These are phyloP conservation scores for Fusarium sp. DNA, from an alignment of 2,329 filamentous ascomycete species.

Conservation along the genomic window DNA sequence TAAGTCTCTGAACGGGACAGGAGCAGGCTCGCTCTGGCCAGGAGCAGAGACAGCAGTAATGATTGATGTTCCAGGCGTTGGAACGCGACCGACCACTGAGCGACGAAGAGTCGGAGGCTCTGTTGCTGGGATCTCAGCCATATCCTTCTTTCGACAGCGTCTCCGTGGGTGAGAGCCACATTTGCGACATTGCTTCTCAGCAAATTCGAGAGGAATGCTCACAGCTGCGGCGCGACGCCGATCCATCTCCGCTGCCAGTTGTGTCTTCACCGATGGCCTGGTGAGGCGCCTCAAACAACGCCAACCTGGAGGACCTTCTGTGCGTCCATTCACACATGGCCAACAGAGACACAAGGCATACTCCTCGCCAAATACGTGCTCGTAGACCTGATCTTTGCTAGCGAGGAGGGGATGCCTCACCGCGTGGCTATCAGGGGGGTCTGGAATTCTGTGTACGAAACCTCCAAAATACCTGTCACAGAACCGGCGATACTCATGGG, in stretches of 20 bases:
- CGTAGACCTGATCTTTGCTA: constrained; percentile 17
- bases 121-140: not conserved
- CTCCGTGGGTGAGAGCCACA: constrained; percentile 34
- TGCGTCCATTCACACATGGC: constrained; percentile 35
- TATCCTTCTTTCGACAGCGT: constrained; percentile 26
- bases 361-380: constrained; percentile 23
- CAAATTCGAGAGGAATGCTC: constrained; percentile 20
- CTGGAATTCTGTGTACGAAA: constrained; percentile 29
- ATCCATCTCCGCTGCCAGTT: constrained; percentile 10
- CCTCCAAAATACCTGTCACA: constrained; percentile 11
- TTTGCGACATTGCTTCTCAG: constrained; percentile 31
- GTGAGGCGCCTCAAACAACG: not conserved
- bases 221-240: constrained; percentile 3
- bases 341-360: constrained; percentile 38
- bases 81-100: not conserved
- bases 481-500: constrained; percentile 22
- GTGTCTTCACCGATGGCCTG: constrained; percentile 2
- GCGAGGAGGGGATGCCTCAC: not conserved
- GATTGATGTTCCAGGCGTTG: constrained; percentile 1
- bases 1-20: not conserved
- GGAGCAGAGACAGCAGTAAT: not conserved
- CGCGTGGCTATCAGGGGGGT: not conserved
- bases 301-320: not conserved
- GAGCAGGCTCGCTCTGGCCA: not conserved
- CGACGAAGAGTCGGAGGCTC: not conserved